Base-by-base conservation (phyloP, 306 rosid genomes). In the Rubus parviflorus region DNA sequence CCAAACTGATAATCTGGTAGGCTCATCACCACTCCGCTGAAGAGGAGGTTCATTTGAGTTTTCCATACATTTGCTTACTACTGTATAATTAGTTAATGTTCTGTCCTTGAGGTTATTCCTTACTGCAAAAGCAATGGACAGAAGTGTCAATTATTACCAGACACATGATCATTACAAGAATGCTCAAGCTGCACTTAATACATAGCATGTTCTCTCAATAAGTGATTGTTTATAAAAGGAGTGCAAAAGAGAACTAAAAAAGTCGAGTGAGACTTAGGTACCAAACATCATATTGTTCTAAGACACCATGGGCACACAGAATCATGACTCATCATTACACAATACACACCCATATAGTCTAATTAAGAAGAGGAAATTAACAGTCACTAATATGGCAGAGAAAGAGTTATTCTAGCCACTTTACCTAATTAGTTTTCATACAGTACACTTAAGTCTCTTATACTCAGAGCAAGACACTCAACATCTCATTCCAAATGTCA, bases 401-500 rank as follows among this genome's bases (percentile, higher is more conserved):
- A 66, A 75, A 60, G 70, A 78, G 76, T 68, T 81, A 46, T 68
- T 85, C 77, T 77, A 79, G 67, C 70, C 74, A 81, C 78, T 74
- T 81, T 77, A 81, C 80, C 77, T 73, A 79, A 60, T 67, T 61
- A 30, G 66, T 67, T 69, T 54, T 71, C 54, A 69, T 38, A 75
- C 68, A 57, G 41, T 35, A 30, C 68, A 37, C 22, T 5, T 14
- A 7, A 63, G 46, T 75, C 16, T 64, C 37, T 25, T 68, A 52
- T 72, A 68, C 67, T 85, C 75, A 90, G 61, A 95, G 88, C 86
- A 90, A 84, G 61, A 91, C 92, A 83, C 40, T 92, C 65, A 95
- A 69, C 91, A 95, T 85, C 83, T 95, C 98, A 81, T 95, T 95
- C 98, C 98, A 95, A 65, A 72, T 75, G 74, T 95, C 98, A 77